These are phyloP conservation scores for Diplosphaera chodatii DNA, from an alignment of 139 green algal species.

Conservation along the genomic window DNA sequence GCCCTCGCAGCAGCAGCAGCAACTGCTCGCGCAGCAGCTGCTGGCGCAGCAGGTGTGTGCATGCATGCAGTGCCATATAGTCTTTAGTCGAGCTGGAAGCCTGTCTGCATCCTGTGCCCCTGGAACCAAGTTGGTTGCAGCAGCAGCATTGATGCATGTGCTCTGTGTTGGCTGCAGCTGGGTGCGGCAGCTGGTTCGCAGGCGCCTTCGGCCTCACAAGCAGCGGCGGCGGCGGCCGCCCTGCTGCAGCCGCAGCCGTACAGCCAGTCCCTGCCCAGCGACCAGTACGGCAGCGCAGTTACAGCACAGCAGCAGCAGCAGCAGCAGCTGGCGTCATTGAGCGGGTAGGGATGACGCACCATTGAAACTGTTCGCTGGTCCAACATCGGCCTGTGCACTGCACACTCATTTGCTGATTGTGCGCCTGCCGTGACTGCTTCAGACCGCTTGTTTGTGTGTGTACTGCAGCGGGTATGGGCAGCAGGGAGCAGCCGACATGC, in stretches of 20 bases:
- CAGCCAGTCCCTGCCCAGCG: background rate
- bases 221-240: background rate
- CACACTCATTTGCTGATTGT: background rate
- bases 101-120: no score
- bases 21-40: slow-evolving; percentile 1
- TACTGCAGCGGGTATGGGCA: background rate
- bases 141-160: no score
- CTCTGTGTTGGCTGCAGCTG: slow-evolving; percentile 9
- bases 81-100: no score
- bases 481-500: background rate
- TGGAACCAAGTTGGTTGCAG: no score
- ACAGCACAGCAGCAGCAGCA: no score
- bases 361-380: no score
- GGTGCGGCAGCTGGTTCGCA: slow-evolving; percentile 1
- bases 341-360: no score
- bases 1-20: slow-evolving; percentile 4
- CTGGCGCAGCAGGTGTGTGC: background rate
- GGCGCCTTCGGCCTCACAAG: background rate
- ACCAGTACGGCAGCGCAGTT: slow-evolving; percentile 7
- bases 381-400: background rate
- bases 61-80: no score
- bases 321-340: background rate
- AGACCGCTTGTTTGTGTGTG: background rate
- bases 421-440: background rate
- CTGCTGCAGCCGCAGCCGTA: slow-evolving; percentile 12